Conservation (phyloP, 2,329 filamentous ascomycete genomes). For the Scedosporium boydii region DNA sequence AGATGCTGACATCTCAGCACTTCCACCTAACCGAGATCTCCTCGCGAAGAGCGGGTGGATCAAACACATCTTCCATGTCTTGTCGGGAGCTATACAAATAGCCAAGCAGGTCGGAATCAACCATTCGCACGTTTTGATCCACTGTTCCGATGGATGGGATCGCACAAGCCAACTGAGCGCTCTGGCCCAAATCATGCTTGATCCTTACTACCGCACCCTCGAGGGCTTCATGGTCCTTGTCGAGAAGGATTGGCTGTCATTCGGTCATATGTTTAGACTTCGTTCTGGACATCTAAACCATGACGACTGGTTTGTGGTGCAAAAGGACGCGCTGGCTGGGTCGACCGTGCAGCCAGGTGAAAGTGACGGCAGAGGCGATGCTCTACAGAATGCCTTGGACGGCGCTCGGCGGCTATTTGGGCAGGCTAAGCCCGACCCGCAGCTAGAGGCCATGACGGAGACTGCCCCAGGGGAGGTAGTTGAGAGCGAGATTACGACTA, state of each 20-base stretch:
- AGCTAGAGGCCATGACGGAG: constrained; percentile 45
- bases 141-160: constrained; percentile 98
- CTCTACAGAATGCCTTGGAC: constrained; percentile 74
- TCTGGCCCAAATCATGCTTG: constrained; percentile 83
- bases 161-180: constrained; percentile 91
- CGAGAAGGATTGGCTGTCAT: constrained; percentile 96
- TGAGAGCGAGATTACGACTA: constrained; percentile 60
- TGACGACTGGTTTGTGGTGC: constrained; percentile 87
- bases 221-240: constrained; percentile 91
- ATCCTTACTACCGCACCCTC: constrained; percentile 89
- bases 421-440: constrained; percentile 50
- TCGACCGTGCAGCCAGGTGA: constrained; percentile 52
- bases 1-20: constrained; percentile 76
- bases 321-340: constrained; percentile 68
- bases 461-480: constrained; percentile 28
- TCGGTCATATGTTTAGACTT: constrained; percentile 94
- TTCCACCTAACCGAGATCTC: constrained; percentile 73
- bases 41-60: constrained; percentile 83
- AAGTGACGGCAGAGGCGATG: constrained; percentile 55
- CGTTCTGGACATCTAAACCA: constrained; percentile 80
- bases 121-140: constrained; percentile 90
- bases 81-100: constrained; percentile 79
- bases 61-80: constrained; percentile 73
- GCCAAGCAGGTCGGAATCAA: constrained; percentile 81
- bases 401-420: constrained; percentile 87